Evolutionary conservation across 306 rosid species (phyloP).

Genomic region (Neltuma alba): DNA sequence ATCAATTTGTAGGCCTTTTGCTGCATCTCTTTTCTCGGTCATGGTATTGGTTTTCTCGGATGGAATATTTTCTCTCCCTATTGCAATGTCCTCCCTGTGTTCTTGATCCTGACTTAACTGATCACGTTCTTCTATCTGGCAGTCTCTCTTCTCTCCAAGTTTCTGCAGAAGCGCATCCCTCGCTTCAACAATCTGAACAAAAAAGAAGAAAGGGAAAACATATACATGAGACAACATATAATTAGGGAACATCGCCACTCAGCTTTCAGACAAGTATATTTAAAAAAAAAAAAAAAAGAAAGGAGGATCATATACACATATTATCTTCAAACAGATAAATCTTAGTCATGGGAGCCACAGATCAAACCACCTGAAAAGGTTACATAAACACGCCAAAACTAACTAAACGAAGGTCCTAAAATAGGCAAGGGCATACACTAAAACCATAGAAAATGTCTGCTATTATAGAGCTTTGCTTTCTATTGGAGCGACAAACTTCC

Average conservation of each 20-base stretch:
- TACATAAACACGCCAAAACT: constrained; percentile 16
- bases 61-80: constrained; percentile 33
- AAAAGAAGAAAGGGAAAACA: constrained; percentile 16
- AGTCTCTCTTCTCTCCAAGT: constrained; percentile 52
- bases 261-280: constrained; percentile 6
- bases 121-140: constrained; percentile 44
- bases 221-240: constrained; percentile 13
- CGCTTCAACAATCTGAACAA: constrained; percentile 74
- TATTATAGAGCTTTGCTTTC: not conserved
- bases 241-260: constrained; percentile 7
- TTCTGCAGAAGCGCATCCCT: constrained; percentile 62
- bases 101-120: constrained; percentile 36
- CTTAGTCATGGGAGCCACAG: not conserved
- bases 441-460: constrained; percentile 6
- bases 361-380: constrained; percentile 21
- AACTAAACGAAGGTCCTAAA: not conserved
- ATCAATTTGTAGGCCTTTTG: constrained; percentile 48
- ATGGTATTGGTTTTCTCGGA: constrained; percentile 35
- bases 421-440: not conserved
- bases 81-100: constrained; percentile 38
- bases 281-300: no score
- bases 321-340: constrained; percentile 22
- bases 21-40: constrained; percentile 42
- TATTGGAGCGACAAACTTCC: not conserved
- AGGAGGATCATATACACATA: constrained; percentile 2